Evolutionary conservation across 78 protist genomes (phyloP).

Genomic region (Dictyostelium brefeldianum): DNA sequence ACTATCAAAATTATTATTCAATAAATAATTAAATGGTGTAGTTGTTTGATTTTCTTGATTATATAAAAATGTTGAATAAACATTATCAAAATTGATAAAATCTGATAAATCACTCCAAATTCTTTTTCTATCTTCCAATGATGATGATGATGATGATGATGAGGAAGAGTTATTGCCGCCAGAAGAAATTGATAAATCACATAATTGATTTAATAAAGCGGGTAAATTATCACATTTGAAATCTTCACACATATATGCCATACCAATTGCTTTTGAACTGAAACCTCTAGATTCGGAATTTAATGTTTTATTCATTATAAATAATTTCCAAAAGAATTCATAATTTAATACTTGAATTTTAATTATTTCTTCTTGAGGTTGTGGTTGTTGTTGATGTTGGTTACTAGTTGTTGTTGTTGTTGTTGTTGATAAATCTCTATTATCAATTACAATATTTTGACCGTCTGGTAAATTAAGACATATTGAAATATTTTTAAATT

Average conservation of each 20-base stretch:
- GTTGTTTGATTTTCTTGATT: neutral
- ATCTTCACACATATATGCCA: constrained; percentile 58
- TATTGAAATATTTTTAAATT: constrained; percentile 4
- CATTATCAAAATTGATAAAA: constrained; percentile 7
- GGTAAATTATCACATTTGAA: constrained; percentile 37
- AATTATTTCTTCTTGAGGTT: neutral
- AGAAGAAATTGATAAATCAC: constrained; percentile 52
- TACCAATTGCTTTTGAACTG: constrained; percentile 52
- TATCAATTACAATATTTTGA: neutral
- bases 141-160: neutral
- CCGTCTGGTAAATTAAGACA: constrained; percentile 12
- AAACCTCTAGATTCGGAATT: constrained; percentile 13
- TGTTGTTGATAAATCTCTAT: neutral
- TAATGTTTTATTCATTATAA: constrained; percentile 9
- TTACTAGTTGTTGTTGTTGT: neutral
- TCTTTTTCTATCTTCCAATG: neutral
- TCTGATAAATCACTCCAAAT: constrained; percentile 27
- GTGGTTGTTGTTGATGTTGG: neutral
- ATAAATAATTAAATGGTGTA: neutral
- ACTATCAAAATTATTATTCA: neutral
- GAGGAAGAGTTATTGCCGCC: neutral
- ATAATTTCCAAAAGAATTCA: constrained; percentile 68
- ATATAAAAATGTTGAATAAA: constrained; percentile 17
- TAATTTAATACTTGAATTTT: constrained; percentile 5
- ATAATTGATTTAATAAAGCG: neutral